Percentiles rank a stretch among this genome's conserved stretches.
These are phyloP conservation scores for Trichoderma gracile DNA, from an alignment of 2,329 filamentous ascomycete species.

Conservation along the genomic window DNA sequence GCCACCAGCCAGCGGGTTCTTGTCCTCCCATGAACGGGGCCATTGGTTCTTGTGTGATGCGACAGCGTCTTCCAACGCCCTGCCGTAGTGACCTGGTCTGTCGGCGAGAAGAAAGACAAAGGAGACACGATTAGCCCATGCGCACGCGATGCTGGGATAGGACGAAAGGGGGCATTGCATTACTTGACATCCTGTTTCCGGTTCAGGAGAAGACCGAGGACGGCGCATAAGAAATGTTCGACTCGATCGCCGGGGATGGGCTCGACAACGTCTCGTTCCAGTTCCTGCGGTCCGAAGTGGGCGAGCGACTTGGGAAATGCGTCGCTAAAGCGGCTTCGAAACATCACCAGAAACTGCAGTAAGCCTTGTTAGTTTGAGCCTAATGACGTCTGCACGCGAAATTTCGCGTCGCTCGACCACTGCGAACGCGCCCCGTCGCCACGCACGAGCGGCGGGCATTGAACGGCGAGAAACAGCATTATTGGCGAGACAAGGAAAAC, in stretches of 20 bases:
- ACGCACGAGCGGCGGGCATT: background rate
- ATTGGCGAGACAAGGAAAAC: slow-evolving; percentile 45
- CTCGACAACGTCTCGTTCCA: slow-evolving; percentile 83
- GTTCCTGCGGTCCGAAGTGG: slow-evolving; percentile 91
- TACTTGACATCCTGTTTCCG: slow-evolving; percentile 98
- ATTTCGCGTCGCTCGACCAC: slow-evolving; percentile 50
- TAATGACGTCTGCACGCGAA: slow-evolving; percentile 49
- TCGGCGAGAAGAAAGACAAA: slow-evolving; percentile 15
- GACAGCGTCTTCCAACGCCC: slow-evolving; percentile 91
- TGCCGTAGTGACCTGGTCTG: slow-evolving; percentile 87
- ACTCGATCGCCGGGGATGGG: slow-evolving; percentile 77
- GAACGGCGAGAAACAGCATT: background rate
- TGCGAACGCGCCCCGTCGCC: slow-evolving; percentile 41
- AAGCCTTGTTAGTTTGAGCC: slow-evolving; percentile 38
- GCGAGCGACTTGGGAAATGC: slow-evolving; percentile 83
- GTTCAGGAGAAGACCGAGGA: slow-evolving; percentile 86
- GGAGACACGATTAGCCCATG: slow-evolving; percentile 24
- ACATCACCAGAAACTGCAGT: slow-evolving; percentile 93
- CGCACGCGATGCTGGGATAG: background rate
- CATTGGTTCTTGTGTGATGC: slow-evolving; percentile 84
- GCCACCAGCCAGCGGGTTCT: slow-evolving; percentile 79
- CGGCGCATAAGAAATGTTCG: slow-evolving; percentile 84
- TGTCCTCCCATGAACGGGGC: slow-evolving; percentile 78
- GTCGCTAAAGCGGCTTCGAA: slow-evolving; percentile 88
- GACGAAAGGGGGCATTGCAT: slow-evolving; percentile 42